Evolutionary conservation across 805 yeast genomes (phyloP), one percentile per base, ranked within the genome.

Genomic region (Metschnikowia dekortorum): DNA sequence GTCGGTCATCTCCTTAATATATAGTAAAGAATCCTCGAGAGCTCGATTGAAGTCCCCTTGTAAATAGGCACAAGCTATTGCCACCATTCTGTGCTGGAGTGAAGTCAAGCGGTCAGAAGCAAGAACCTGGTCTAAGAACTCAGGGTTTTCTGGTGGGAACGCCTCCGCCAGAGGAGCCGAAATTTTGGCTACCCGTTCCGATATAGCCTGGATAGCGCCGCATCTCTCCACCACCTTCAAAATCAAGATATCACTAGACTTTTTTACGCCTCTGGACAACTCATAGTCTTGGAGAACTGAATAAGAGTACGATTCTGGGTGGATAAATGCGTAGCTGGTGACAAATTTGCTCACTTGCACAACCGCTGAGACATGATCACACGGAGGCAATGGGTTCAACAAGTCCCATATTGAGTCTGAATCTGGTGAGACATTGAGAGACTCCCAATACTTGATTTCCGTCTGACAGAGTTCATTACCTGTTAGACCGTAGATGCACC

Each of bases 391-490:
- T 3, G 51, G 50, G 10, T 36, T 13, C 16, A 43, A 39, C 30
- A 34, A 30, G 33, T 43, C 31, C 32, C 42, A 29, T 13, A 39
- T 40, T 28, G 42, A 34, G 8, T 26, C 26, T 10, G 31, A 8
- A 22, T 31, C 34, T 26, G 40, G 47, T 29, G 41, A 44, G 13
- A 35, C 32, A 8, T 41, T 22, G 11, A 49, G 26, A 6, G 47
- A 38, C 32, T 40, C 45, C 55, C 53, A 54, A 29, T 52, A 54
- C n/a, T 45, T 31, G 9, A 33, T 29, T 22, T 54, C 57, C 7
- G 13, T 4, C 4, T n/a, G 22, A 31, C 36, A 52, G 16, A 16
- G 31, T 0, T 36, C n/a, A 6, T 11, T 37, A 2, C 40, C 18
- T 4, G 52, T 52, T 6, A 54, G 39, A n/a, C 43, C 46, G 40